Base-by-base conservation (phyloP, 305 asterid species). In the Fraxinus albicans region DNA sequence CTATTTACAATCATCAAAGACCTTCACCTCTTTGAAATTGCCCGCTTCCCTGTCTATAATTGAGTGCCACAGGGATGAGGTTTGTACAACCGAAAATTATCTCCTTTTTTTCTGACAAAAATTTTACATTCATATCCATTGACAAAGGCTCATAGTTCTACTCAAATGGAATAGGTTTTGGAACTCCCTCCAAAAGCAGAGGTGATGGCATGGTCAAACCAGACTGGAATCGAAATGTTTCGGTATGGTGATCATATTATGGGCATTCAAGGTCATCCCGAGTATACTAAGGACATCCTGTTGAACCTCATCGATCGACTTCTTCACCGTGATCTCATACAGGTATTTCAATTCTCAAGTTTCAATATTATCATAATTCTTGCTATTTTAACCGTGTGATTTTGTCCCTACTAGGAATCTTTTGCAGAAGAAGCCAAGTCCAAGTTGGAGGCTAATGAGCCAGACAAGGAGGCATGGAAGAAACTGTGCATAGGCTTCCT, bases 181-280 rank as follows among this genome's bases (percentile, higher is more conserved):
- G 95, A 90, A 80, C 93, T 93, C 75, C 98, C 98, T 1, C 86
- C 92, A 0, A 83, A 88, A 80, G 97, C 94, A 6, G 96, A 94
- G 81, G 86, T 93, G 47, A 70, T 94, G 38, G 97, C 97, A 10
- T 89, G 95, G 92, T 94, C 97, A 0, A 50, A 81, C 72, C 90
- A 84, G 80, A 93, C 97, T 0, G 95, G 95, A 2, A 85, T 94
- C 1, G 98, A 94, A 81, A 91, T 94, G 96, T 94, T 92, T 44
- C 87, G 77, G 86, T 89, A 82, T 76, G 93, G 92, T 2, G 91
- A 91, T 47, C 97, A 94, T 87, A 85, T 94, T 8, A 84, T 94
- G 93, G 98, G 97, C 50, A 93, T 94, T 77, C 98, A 94, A 77
- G 98, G 98, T 36, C 98, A 94, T 42, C 98, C 97, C 0, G 97